These are phyloP conservation scores for Hypoxylon sp. DNA, from an alignment of 2,329 filamentous ascomycete genomes.

Conservation along the genomic window DNA sequence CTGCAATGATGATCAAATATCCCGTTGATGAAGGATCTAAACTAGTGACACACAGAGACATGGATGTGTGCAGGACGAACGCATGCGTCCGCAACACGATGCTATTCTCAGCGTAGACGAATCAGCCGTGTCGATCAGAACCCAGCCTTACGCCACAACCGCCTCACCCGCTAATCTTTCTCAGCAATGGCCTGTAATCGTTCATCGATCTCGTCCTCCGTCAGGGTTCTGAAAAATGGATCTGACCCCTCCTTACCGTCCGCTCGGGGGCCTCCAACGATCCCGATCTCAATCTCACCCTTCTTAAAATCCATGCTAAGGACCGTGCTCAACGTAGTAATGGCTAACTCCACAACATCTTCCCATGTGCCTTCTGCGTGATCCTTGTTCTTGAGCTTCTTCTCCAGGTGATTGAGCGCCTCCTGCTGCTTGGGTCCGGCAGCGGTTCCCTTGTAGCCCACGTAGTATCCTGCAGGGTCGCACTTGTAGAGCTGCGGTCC, in stretches of 20 bases:
- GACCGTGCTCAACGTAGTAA: conserved; percentile 94
- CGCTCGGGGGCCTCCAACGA: conserved; percentile 87
- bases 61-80: conserved; percentile 41
- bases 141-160: conserved; percentile 49
- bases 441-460: conserved; percentile 97
- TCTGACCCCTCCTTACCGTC: conserved; percentile 89
- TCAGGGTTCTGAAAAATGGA: conserved; percentile 86
- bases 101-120: conserved; percentile 36
- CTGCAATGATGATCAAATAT: conserved; percentile 34
- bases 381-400: conserved; percentile 99
- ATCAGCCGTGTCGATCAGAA: conserved; percentile 40
- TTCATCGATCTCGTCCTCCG: conserved; percentile 98
- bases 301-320: conserved; percentile 99
- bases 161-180: conserved; percentile 81
- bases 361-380: conserved; percentile 92
- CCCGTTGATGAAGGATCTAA: conserved; percentile 42
- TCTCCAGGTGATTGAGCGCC: conserved; percentile 97
- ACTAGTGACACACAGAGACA: conserved; percentile 46
- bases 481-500: conserved; percentile 98
- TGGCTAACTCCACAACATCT: conserved; percentile 97
- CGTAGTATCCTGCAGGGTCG: conserved; percentile 97
- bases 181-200: conserved; percentile 97
- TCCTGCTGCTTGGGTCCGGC: conserved; percentile 99
- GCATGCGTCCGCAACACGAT: conserved; percentile 39
- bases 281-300: conserved; percentile 96